phyloP scores from a whole-genome alignment of 179 eudicot genomes.

The Heliamphora pulchella region DNA sequence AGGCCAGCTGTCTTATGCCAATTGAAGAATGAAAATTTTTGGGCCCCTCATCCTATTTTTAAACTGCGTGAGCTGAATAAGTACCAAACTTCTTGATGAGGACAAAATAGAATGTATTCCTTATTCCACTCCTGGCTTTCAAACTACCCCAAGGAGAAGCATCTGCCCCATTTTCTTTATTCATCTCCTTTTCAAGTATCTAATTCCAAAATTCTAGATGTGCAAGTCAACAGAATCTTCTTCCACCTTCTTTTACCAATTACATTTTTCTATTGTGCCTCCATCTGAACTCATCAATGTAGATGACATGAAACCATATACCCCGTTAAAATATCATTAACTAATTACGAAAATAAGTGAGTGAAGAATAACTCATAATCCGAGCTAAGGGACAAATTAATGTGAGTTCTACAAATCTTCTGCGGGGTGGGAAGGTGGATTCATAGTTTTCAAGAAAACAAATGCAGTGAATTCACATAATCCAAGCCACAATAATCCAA shows the following conservation, averaged over 20 bases:
- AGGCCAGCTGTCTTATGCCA: slow-evolving; percentile 32
- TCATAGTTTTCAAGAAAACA: slow-evolving; percentile 33
- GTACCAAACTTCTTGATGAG: slow-evolving; percentile 71
- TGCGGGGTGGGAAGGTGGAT: slow-evolving; percentile 20
- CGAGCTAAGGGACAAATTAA: slow-evolving; percentile 18
- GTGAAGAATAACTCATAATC: slow-evolving; percentile 16
- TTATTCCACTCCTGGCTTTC: slow-evolving; percentile 63
- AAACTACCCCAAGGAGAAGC: slow-evolving; percentile 54
- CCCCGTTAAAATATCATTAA: slow-evolving; percentile 15
- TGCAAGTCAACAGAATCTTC: slow-evolving; percentile 75
- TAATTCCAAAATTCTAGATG: slow-evolving; percentile 40
- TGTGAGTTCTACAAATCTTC: slow-evolving; percentile 20
- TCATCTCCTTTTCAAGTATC: slow-evolving; percentile 37
- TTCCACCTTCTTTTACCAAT: slow-evolving; percentile 17
- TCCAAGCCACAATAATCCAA: slow-evolving; percentile 51
- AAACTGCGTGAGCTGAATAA: slow-evolving; percentile 46
- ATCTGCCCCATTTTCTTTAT: slow-evolving; percentile 37
- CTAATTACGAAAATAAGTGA: slow-evolving; percentile 12
- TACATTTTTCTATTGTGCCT: slow-evolving; percentile 24
- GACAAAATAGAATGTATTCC: slow-evolving; percentile 55
- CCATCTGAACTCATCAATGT: slow-evolving; percentile 25
- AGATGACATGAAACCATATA: slow-evolving; percentile 16
- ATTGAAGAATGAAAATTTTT: slow-evolving; percentile 29
- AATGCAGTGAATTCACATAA: slow-evolving; percentile 55
- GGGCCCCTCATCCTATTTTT: slow-evolving; percentile 28